Percentiles rank a stretch among this genome's conserved stretches.
Conservation (phyloP, 805 yeast species). For the Yarrowia porcina region DNA sequence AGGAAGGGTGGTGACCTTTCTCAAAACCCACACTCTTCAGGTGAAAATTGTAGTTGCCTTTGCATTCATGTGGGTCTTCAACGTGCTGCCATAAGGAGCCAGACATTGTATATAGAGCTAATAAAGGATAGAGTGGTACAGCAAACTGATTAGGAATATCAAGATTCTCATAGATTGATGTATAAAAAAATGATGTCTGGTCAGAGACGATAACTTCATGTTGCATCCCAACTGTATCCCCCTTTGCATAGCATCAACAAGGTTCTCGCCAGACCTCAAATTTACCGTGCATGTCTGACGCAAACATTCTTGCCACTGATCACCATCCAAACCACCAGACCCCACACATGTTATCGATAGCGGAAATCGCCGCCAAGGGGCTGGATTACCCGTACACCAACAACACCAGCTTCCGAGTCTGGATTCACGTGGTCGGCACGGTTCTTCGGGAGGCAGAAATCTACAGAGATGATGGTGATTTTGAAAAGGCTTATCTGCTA, state of each 20-base stretch:
- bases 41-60: slow-evolving; percentile 1
- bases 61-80: slow-evolving; percentile 5
- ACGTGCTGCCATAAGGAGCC: background rate
- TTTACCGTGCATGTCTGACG: slow-evolving; percentile 17
- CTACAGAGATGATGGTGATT: slow-evolving; percentile 44
- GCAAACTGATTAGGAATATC: no score
- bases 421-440: slow-evolving; percentile 54
- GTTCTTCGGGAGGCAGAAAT: slow-evolving; percentile 44
- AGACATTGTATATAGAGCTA: background rate
- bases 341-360: slow-evolving; percentile 4
- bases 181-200: no score
- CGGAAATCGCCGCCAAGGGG: slow-evolving; percentile 10
- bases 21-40: background rate
- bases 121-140: no score
- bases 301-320: slow-evolving; percentile 23
- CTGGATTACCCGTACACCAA: slow-evolving; percentile 51
- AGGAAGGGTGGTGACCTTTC: background rate
- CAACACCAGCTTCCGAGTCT: slow-evolving; percentile 49
- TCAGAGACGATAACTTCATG: background rate
- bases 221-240: background rate
- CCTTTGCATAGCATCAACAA: background rate
- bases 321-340: background rate
- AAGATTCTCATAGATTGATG: background rate
- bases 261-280: slow-evolving; percentile 2
- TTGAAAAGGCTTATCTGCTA: slow-evolving; percentile 52